These are phyloP conservation scores for Aegilops umbellulata DNA, from an alignment of 176 grass and related monocot species.

Conservation along the genomic window DNA sequence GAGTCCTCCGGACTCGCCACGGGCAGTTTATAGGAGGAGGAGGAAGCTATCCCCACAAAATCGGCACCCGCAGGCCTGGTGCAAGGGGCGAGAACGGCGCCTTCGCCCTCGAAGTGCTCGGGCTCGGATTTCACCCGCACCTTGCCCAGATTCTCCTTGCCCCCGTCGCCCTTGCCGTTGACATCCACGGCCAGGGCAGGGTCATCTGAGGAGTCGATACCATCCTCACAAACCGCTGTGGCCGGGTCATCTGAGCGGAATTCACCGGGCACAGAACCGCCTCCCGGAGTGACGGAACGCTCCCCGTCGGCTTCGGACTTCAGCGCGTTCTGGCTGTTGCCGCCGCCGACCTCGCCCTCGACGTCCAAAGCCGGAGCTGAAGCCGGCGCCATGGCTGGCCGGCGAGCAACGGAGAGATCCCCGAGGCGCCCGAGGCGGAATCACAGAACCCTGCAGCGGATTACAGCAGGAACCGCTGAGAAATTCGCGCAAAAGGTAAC, in stretches of 20 bases:
- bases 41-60: not conserved
- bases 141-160: not conserved
- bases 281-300: not conserved
- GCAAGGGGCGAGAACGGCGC: not conserved
- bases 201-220: not conserved
- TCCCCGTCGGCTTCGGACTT: not conserved
- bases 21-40: not conserved
- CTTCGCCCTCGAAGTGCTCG: not conserved
- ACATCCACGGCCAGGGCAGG: not conserved
- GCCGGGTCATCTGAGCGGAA: not conserved
- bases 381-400: slow-evolving; percentile 18
- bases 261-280: not conserved
- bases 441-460: not conserved
- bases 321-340: not conserved
- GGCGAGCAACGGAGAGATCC: not conserved
- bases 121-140: slow-evolving; percentile 17
- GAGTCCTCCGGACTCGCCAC: not conserved
- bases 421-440: not conserved
- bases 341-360: not conserved
- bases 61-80: not conserved
- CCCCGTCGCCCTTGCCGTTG: not conserved
- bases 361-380: not conserved
- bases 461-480: not conserved
- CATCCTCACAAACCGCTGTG: not conserved
- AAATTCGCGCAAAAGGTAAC: not conserved